Evolutionary conservation across 2,329 filamentous ascomycete genomes (phyloP), one percentile per base, ranked within the genome.

Genomic region (Aureobasidium sp.): DNA sequence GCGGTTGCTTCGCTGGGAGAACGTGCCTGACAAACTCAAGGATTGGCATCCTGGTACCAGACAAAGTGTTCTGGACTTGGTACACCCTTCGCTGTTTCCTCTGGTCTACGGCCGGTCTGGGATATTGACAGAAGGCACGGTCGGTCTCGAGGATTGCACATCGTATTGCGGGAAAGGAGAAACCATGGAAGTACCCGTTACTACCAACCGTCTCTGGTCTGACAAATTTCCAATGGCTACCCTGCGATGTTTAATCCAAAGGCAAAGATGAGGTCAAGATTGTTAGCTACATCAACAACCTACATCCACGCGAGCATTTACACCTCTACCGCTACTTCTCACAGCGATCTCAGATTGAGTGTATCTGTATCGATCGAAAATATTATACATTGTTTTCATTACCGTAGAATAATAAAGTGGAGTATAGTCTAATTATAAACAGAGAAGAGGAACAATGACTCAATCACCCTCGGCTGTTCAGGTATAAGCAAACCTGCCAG

Each of bases 51-150:
- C 82, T 0, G 70, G 74, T 2, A 80, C 77, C 0, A 68, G 79
- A 27, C 64, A 69, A 1, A 75, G 73, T 55, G 80, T 86, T 1
- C 73, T 83, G 0, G 77, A 86, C 60, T 68, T 86, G 1, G 74
- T 86, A 4, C 76, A 86, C 57, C 81, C 83, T 1, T 85, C 80
- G 0, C 68, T 86, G 5, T 86, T 75, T 58, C 81, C 83, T 0
- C 63, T 86, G 0, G 62, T 79, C 1, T 81, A 79, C 58, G 79
- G 77, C 0, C 64, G 65, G 11, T 74, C 72, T 2, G 69, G 69
- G 4, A 69, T 72, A 3, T 58, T 80, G 0, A 38, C 57, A 10
- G 59, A 67, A 4, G 62, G 60, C 2, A 57, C 53, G 2, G 64
- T 71, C 3, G 57, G 62, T 0, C 57, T 71, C 3, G 40, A 59